Base-by-base conservation (phyloP, 805 yeast genomes). In the Spathaspora passalidarum region DNA sequence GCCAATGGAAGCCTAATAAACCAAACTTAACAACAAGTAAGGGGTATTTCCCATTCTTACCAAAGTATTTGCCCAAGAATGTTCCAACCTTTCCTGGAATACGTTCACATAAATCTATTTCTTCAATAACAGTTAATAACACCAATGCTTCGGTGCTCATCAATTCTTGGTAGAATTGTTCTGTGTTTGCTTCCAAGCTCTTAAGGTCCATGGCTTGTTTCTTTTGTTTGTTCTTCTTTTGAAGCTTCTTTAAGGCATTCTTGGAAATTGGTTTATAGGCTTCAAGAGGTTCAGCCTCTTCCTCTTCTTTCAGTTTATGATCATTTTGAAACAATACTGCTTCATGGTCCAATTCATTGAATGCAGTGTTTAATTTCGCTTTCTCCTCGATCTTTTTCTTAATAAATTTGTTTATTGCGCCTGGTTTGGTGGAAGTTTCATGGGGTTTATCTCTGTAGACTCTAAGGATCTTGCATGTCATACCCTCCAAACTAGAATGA, bases 1-100 rank as follows among this genome's bases (percentile, higher is more conserved):
- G 77, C 77, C 76, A 72, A 51, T 72, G 76, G 42, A 71, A 69
- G 1, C 70, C 76, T 22, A 72, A 45, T 17, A 72, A 56, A 1
- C 76, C 76, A 57, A 72, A 54, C 16, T 70, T 60, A n/a, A 72
- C 61, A 32, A 68, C 61, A 13, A 69, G 49, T 9, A 68, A 50
- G 51, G 64, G 62, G 45, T 55, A 53, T 2, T 45, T 52, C 1
- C 73, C 64, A 6, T 57, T 40, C 25, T 55, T 50, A 8, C 76
- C 76, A 25, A 69, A 51, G 19, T 48, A 49, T 29, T 46, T 49
- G 7, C 43, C 35, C 6, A 66, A 48, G 2, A 61, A 3, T 14
- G 21, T 25, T 10, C 56, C 72, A 40, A 60, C 44, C 29, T 34
- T 42, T 13, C 68, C 70, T 1, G 55, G 51, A 8, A 69, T 47